Base-by-base conservation (phyloP, 257 asterid species). In the Ophiorrhiza pumila region DNA sequence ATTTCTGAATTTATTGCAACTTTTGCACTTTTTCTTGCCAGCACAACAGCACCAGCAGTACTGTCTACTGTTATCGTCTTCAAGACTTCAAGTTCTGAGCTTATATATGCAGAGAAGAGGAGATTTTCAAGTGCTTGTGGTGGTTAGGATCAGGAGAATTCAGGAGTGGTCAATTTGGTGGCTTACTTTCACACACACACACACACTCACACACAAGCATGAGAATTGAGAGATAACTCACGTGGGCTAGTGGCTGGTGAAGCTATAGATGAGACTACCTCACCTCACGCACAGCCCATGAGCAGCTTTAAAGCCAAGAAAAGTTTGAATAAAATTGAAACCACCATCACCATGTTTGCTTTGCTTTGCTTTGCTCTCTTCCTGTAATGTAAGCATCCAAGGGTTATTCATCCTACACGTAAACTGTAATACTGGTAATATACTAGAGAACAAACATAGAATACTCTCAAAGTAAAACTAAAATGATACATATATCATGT, bases 271-370 rank as follows among this genome's bases (percentile, higher is more conserved):
- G 45, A 78, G 66, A 76, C 74, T 59, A 65, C 73, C 78, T 11
- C 45, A n/a, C n/a, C 5, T 80, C 91, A 83, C 80, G 76, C 78
- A 69, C 84, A 77, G 71, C 80, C 74, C 85, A 85, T 87, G 92
- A 85, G 72, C 71, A 32, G 72, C 85, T 87, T 89, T 80, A 87
- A 87, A 82, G 86, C 83, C 80, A 82, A 78, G 77, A 68, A 74
- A 77, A 37, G 67, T 32, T 43, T 34, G 63, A 73, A n/a, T n/a
- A 71, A 74, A 68, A 74, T 29, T 0, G 42, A 43, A 71, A 61
- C 72, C 56, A 64, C 55, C 74, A 31, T 46, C 70, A 1, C n/a
- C n/a, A n/a, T n/a, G n/a, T 43, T 56, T 25, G 14, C 29, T 9
- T 59, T 59, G 55, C 61, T 25, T n/a, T 50, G 7, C 23, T 53